Percentiles rank a stretch among this genome's conserved stretches.
Conservation (phyloP, 345 rosid genomes). For the Eucalyptus regnans region DNA sequence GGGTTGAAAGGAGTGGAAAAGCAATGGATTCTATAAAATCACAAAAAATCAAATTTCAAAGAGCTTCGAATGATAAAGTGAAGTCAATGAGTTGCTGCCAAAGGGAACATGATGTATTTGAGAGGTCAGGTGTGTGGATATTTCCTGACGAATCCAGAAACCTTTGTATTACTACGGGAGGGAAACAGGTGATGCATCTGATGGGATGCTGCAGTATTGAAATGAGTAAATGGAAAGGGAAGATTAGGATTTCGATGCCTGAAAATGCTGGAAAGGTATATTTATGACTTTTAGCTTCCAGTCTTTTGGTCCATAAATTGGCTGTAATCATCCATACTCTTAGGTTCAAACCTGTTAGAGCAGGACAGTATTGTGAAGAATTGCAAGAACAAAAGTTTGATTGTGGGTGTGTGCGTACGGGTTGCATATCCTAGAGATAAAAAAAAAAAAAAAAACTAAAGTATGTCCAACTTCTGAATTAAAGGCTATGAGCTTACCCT, state of each 20-base stretch:
- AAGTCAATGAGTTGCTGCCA: background rate
- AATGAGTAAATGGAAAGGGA: background rate
- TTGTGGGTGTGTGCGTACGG: background rate
- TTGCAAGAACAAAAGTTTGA: background rate
- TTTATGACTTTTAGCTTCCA: background rate
- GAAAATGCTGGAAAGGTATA: constrained; percentile 28
- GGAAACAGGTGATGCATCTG: constrained; percentile 22
- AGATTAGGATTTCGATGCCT: background rate
- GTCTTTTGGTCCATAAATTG: background rate
- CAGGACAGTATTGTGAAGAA: background rate
- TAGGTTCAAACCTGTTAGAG: background rate
- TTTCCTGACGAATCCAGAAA: constrained; percentile 42
- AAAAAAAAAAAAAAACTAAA: background rate
- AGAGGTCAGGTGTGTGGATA: constrained; percentile 49
- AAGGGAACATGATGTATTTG: constrained; percentile 2
- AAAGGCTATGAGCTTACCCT: background rate
- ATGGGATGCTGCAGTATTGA: constrained; percentile 7
- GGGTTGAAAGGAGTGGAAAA: background rate
- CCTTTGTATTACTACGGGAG: constrained; percentile 30
- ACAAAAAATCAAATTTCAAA: constrained; percentile 5
- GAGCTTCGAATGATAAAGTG: background rate
- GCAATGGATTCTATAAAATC: constrained; percentile 5
- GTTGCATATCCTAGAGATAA: background rate
- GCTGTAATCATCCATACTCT: background rate
- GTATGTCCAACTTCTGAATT: background rate